Conservation (phyloP, 2,329 filamentous ascomycete genomes). For the Cryphonectria japonica region DNA sequence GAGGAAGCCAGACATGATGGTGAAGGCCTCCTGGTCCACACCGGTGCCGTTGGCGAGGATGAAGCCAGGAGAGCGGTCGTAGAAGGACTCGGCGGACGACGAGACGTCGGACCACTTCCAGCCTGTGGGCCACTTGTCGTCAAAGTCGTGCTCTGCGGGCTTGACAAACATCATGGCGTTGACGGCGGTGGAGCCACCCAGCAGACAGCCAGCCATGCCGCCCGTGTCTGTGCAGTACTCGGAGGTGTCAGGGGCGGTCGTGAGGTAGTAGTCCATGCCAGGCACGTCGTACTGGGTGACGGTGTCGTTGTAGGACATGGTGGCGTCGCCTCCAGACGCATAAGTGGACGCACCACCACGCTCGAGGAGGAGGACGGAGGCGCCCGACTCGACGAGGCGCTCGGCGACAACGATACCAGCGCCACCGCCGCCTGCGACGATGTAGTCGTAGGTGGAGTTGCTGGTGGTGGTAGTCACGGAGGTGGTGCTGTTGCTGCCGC, state of each 20-base stretch:
- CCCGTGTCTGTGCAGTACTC: conserved; percentile 43
- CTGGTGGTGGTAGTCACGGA: conserved; percentile 34
- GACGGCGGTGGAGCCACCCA: conserved; percentile 42
- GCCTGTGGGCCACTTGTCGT: conserved; percentile 38
- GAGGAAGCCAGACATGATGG: conserved; percentile 30
- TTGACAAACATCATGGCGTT: conserved; percentile 42
- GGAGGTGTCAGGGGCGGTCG: conserved; percentile 31
- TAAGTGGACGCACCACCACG: conserved; percentile 42
- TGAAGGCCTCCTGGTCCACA: conserved; percentile 30
- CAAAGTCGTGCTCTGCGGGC: conserved; percentile 39
- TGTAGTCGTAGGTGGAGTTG: conserved; percentile 46
- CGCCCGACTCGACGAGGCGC: conserved; percentile 43
- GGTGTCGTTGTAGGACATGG: conserved; percentile 40
- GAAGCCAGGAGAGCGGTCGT: conserved; percentile 36
- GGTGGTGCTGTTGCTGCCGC: conserved; percentile 30
- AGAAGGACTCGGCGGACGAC: conserved; percentile 35
- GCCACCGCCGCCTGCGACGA: conserved; percentile 44
- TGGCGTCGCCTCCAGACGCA: conserved; percentile 38
- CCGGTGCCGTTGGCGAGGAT: conserved; percentile 33
- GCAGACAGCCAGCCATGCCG: conserved; percentile 41
- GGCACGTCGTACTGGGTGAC: conserved; percentile 41
- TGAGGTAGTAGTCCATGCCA: conserved; percentile 35
- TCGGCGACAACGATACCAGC: conserved; percentile 42
- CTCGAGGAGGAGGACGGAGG: conserved; percentile 44
- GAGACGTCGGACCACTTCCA: conserved; percentile 38